Percentiles rank a stretch among this genome's conserved stretches.
Conservation (phyloP, 129 eudicot genomes). For the Mikania micrantha region DNA sequence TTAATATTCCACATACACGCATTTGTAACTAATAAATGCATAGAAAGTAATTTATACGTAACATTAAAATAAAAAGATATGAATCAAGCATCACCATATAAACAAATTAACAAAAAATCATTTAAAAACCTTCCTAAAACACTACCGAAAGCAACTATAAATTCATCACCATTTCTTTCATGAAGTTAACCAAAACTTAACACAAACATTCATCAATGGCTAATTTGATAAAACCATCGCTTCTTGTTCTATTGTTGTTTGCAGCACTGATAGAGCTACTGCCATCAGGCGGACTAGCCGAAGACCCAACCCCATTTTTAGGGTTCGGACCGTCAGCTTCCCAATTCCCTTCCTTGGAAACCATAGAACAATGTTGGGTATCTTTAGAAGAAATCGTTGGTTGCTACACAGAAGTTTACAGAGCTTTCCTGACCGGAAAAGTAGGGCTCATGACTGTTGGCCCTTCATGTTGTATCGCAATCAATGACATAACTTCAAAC, state of each 20-base stretch:
- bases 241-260: not conserved
- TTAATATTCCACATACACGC: too few species aligned
- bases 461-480: slow-evolving; percentile 30
- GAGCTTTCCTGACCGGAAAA: slow-evolving; percentile 5
- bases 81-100: not conserved
- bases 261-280: not conserved
- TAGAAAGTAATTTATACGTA: not conserved
- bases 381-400: slow-evolving; percentile 15
- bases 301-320: not conserved
- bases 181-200: slow-evolving; percentile 12
- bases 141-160: slow-evolving; percentile 18
- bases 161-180: slow-evolving; percentile 13
- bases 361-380: slow-evolving; percentile 22
- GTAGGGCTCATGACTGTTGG: slow-evolving; percentile 12
- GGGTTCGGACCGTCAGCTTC: slow-evolving; percentile 4
- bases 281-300: slow-evolving; percentile 7
- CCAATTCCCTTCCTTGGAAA: not conserved
- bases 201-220: slow-evolving; percentile 23
- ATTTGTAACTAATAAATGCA: too few species aligned
- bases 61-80: slow-evolving; percentile 2
- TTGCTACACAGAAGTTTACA: slow-evolving; percentile 21
- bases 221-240: not conserved
- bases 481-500: slow-evolving; percentile 20
- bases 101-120: not conserved
- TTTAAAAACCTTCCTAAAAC: slow-evolving; percentile 1